Base-by-base conservation (phyloP, 139 green algal species). In the Chlamydomonas sp. region DNA sequence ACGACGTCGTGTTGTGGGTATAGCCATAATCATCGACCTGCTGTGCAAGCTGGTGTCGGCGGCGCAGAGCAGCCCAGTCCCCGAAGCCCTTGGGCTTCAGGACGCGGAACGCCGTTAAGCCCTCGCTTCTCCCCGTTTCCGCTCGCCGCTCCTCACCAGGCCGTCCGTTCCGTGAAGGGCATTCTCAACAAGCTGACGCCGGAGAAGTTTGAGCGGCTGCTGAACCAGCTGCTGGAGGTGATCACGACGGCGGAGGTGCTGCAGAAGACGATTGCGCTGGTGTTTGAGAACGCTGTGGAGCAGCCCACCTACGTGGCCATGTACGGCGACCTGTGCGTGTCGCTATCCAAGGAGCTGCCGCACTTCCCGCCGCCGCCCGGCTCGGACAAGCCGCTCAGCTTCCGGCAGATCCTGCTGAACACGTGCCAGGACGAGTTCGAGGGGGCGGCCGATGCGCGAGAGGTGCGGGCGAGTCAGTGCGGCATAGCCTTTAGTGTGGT, bases 171-270 rank as follows among this genome's bases (percentile, higher is more conserved):
- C 84, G 92, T 99, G 66, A 99, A 99, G 95, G 96, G 96, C 83
- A 97, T 99, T 5, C 95, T 99, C 63, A 99, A 99, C 96, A 99
- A 99, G 96, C 96, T 99, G 78, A 99, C 98, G 58, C 98, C 98
- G 0, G 96, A 99, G 90, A 99, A 99, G 91, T 99, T 99, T 91
- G 98, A 99, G 64, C 93, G 95, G 5, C 94, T 99, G 89, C 90
- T 97, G 68, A 77, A 91, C 7, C 97, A 98, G 93, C 90, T 99
- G 79, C 89, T 98, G 71, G 92, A 94, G 76, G 89, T 97, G n/a
- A 93, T 99, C 83, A 95, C 88, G 63, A 96, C 79, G 0, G 91
- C 91, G 3, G 92, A 94, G 49, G 49, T 95, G 4, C 91, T 96
- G 63, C 91, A 93, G 78, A 89, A 93, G 58, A 96, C 97, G 63